These are phyloP conservation scores for Conoideocrella luteorostrata DNA, from an alignment of 2,329 filamentous ascomycete species.

Conservation along the genomic window DNA sequence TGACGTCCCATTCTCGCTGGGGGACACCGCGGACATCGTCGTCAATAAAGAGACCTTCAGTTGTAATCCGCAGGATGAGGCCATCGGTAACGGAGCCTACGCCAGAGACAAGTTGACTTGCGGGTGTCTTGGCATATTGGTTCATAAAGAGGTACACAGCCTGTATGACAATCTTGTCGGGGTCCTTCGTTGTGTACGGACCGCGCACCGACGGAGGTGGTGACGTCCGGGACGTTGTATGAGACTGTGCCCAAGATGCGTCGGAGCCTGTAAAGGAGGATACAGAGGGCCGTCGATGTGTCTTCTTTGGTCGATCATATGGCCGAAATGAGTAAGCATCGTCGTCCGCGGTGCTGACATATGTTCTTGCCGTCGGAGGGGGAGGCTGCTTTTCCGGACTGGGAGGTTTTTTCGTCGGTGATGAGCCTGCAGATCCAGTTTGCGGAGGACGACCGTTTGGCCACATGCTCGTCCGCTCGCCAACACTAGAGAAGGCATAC, in stretches of 20 bases:
- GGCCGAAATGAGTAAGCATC: conserved; percentile 68
- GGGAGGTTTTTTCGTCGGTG: conserved; percentile 18
- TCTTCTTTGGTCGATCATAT: conserved; percentile 62
- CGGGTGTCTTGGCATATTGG: conserved; percentile 77
- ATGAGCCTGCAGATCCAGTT: conserved; percentile 21
- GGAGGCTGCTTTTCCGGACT: conserved; percentile 35
- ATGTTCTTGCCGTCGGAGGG: conserved; percentile 48
- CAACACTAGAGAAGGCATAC: conserved; percentile 60
- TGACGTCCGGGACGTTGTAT: conserved; percentile 76
- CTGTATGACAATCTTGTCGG: conserved; percentile 92
- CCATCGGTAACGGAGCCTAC: conserved; percentile 83
- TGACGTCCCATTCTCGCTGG: conserved; percentile 98
- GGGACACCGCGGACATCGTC: conserved; percentile 86
- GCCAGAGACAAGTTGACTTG: conserved; percentile 84
- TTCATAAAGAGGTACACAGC: conserved; percentile 92
- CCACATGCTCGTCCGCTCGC: conserved; percentile 66
- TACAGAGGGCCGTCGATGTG: conserved; percentile 54
- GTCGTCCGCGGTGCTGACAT: conserved; percentile 51
- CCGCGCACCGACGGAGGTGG: conserved; percentile 73
- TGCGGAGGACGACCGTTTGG: conserved; percentile 46
- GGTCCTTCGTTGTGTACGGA: conserved; percentile 81
- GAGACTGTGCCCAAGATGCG: conserved; percentile 78
- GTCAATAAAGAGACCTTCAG: conserved; percentile 93
- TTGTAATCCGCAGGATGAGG: conserved; percentile 83
- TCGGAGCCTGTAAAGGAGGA: conserved; percentile 69